phyloP scores from a whole-genome alignment of 2,329 filamentous ascomycete genomes.

The Penicillium paneum region DNA sequence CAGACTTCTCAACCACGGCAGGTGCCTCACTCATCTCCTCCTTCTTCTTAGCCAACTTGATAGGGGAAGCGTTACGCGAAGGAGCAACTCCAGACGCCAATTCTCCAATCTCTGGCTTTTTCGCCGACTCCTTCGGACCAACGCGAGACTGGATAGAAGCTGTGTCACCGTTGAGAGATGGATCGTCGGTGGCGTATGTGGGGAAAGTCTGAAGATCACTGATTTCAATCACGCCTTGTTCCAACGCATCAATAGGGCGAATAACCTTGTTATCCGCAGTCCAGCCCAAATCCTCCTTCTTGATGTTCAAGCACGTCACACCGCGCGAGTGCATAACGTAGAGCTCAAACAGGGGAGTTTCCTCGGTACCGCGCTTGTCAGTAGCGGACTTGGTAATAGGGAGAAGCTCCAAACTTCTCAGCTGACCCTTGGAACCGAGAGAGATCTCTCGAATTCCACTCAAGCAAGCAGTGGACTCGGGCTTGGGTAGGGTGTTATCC shows the following conservation, averaged over 20 bases:
- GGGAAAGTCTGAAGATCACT: conserved; percentile 60
- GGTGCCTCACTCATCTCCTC: conserved; percentile 34
- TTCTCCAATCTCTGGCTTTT: conserved; percentile 30
- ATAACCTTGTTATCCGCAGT: conserved; percentile 85
- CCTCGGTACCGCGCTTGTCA: conserved; percentile 58
- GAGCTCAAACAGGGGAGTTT: conserved; percentile 81
- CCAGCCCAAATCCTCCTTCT: conserved; percentile 88
- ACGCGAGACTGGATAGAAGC: conserved; percentile 33
- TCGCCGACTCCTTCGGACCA: conserved; percentile 42
- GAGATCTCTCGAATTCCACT: conserved; percentile 96
- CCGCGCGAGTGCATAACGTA: conserved; percentile 98
- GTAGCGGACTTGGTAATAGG: conserved; percentile 55
- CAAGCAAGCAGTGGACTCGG: conserved; percentile 94
- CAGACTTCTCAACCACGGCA: conserved; percentile 53
- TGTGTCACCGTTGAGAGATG: conserved; percentile 47
- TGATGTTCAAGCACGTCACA: conserved; percentile 84
- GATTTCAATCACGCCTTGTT: conserved; percentile 70
- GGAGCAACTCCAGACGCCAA: conserved; percentile 20
- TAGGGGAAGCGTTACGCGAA: conserved; percentile 35
- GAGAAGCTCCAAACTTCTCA: conserved; percentile 88
- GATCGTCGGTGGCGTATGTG: conserved; percentile 38
- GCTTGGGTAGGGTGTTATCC: conserved; percentile 71
- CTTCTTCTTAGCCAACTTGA: conserved; percentile 45
- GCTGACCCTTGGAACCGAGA: conserved; percentile 77
- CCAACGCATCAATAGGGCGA: conserved; percentile 70